These are phyloP conservation scores for Rhizophagus prolifer DNA, from an alignment of 192 early-diverging fungal species.

Conservation along the genomic window DNA sequence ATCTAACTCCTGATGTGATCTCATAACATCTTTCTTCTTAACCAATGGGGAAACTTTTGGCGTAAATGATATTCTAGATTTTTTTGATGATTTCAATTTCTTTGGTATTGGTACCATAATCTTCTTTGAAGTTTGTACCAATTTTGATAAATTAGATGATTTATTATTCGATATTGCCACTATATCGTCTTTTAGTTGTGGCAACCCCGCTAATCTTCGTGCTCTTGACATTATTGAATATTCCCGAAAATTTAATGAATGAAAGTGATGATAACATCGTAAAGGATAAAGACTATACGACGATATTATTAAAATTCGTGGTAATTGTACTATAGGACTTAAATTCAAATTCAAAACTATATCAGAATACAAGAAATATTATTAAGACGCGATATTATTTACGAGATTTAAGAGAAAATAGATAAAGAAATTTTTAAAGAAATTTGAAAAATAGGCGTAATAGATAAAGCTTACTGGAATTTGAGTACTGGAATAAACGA, in stretches of 20 bases:
- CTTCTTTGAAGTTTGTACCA: not conserved
- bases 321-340: not conserved
- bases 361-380: not conserved
- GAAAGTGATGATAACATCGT: not conserved
- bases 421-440: not conserved
- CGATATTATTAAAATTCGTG: not conserved
- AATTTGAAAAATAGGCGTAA: too few species aligned
- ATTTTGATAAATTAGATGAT: not conserved
- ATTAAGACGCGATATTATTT: too few species aligned
- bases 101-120: not conserved
- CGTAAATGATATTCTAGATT: not conserved
- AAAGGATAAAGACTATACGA: not conserved
- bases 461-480: too few species aligned
- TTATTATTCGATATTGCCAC: not conserved
- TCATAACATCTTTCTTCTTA: not conserved
- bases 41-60: not conserved
- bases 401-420: too few species aligned
- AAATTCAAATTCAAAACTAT: not conserved
- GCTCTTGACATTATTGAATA: conserved; percentile 18
- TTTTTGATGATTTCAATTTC: not conserved
- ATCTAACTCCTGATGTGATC: not conserved
- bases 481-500: too few species aligned
- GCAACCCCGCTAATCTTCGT: not conserved
- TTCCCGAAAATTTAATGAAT: not conserved
- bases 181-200: not conserved